phyloP scores from a whole-genome alignment of 257 asterid genomes.

The Solanum tacnaense region DNA sequence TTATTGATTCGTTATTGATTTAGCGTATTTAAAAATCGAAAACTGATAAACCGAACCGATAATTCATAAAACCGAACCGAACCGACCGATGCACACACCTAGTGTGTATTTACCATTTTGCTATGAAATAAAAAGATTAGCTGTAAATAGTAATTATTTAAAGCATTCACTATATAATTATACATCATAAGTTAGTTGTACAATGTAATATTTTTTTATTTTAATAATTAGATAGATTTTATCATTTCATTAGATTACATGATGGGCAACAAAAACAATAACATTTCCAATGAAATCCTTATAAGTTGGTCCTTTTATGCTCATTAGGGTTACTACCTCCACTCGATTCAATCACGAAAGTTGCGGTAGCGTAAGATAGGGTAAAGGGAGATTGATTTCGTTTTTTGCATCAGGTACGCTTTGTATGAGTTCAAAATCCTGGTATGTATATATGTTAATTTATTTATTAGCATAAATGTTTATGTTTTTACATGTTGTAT shows the following conservation, averaged over 20 bases:
- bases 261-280: background rate
- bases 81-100: too few species aligned
- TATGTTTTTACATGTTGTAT: background rate
- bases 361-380: background rate
- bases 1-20: too few species aligned
- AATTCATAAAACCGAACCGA: too few species aligned
- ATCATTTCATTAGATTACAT: background rate
- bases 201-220: background rate
- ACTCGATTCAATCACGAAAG: background rate
- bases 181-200: background rate
- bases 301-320: background rate
- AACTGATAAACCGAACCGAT: too few species aligned
- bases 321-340: background rate
- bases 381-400: background rate
- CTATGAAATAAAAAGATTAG: background rate
- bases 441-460: background rate
- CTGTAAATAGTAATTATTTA: background rate
- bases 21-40: too few species aligned
- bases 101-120: background rate
- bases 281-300: background rate
- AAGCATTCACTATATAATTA: background rate
- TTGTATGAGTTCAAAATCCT: background rate
- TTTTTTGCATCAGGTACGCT: background rate
- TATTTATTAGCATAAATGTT: background rate
- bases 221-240: background rate